Evolutionary conservation across 345 rosid genomes (phyloP).

Genomic region (Eutrema yunnanense): DNA sequence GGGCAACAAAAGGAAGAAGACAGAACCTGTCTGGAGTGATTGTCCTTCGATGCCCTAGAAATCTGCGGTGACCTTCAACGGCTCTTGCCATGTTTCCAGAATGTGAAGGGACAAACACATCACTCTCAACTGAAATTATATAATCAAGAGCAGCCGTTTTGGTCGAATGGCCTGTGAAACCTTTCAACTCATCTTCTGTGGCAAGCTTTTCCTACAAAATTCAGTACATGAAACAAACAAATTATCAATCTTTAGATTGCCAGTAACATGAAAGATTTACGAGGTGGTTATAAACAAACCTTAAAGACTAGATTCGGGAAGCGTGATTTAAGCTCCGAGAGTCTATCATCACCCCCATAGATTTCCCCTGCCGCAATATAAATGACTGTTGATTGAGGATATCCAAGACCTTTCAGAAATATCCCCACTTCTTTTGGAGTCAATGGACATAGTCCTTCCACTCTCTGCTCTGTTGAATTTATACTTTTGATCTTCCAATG

Average conservation of each 20-base stretch:
- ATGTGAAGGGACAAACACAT: slow-evolving; percentile 80
- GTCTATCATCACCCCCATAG: slow-evolving; percentile 72
- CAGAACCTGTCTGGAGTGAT: slow-evolving; percentile 76
- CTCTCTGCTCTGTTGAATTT: slow-evolving; percentile 83
- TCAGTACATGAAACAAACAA: neutral
- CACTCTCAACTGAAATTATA: slow-evolving; percentile 77
- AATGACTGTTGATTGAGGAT: slow-evolving; percentile 58
- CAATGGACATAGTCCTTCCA: slow-evolving; percentile 76
- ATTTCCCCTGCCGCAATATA: slow-evolving; percentile 91
- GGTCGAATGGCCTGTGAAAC: slow-evolving; percentile 61
- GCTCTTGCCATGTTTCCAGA: slow-evolving; percentile 99
- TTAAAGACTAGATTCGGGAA: slow-evolving; percentile 80
- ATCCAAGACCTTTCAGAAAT: slow-evolving; percentile 82
- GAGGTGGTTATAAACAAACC: slow-evolving; percentile 41
- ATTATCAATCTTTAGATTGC: neutral
- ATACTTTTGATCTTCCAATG: slow-evolving; percentile 94
- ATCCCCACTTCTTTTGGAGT: slow-evolving; percentile 91
- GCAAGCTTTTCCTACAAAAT: slow-evolving; percentile 66
- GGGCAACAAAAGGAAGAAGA: neutral
- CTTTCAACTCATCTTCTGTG: slow-evolving; percentile 47
- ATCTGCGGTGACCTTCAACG: slow-evolving; percentile 96
- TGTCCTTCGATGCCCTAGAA: slow-evolving; percentile 80
- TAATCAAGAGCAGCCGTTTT: slow-evolving; percentile 95
- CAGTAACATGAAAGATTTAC: neutral
- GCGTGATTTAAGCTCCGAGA: slow-evolving; percentile 52